phyloP scores from a whole-genome alignment of 2,329 filamentous ascomycete species.

The Neofusicoccum laricinum region DNA sequence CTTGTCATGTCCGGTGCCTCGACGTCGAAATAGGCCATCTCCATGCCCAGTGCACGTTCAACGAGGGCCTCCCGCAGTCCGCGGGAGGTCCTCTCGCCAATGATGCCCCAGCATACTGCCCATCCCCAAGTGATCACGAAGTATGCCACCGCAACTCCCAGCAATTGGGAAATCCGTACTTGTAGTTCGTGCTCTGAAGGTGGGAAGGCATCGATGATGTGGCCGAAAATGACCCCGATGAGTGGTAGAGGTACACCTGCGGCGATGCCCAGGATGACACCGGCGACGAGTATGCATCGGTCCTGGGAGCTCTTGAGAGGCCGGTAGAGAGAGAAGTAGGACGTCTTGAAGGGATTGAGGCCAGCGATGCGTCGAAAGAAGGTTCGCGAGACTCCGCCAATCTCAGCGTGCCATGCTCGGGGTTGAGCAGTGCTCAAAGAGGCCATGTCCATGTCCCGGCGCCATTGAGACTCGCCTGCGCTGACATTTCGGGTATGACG shows the following conservation, averaged over 20 bases:
- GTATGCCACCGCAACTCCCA: constrained; percentile 46
- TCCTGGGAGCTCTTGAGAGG: constrained; percentile 43
- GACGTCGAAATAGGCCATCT: constrained; percentile 52
- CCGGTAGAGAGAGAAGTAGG: constrained; percentile 49
- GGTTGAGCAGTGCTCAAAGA: constrained; percentile 34
- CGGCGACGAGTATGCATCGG: constrained; percentile 32
- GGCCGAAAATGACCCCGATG: constrained; percentile 45
- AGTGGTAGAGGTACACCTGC: constrained; percentile 42
- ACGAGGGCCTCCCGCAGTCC: constrained; percentile 47
- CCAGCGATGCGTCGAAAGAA: constrained; percentile 40
- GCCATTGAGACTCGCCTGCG: constrained; percentile 28
- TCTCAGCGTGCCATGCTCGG: constrained; percentile 29
- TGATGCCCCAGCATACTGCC: constrained; percentile 49
- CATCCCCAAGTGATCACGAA: constrained; percentile 51
- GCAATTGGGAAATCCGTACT: constrained; percentile 41
- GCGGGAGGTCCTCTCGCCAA: constrained; percentile 49
- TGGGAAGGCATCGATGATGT: constrained; percentile 51
- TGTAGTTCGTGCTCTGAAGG: constrained; percentile 44
- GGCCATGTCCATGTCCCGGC: constrained; percentile 32
- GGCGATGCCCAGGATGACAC: constrained; percentile 35
- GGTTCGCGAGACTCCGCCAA: constrained; percentile 30
- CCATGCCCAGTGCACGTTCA: constrained; percentile 48
- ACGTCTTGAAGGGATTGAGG: constrained; percentile 45
- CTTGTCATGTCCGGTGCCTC: constrained; percentile 49
- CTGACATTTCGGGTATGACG: constrained; percentile 21